Percentiles rank a stretch among this genome's conserved stretches.
Conservation (phyloP, 2,329 filamentous ascomycete species). For the Botrytis byssoidea region DNA sequence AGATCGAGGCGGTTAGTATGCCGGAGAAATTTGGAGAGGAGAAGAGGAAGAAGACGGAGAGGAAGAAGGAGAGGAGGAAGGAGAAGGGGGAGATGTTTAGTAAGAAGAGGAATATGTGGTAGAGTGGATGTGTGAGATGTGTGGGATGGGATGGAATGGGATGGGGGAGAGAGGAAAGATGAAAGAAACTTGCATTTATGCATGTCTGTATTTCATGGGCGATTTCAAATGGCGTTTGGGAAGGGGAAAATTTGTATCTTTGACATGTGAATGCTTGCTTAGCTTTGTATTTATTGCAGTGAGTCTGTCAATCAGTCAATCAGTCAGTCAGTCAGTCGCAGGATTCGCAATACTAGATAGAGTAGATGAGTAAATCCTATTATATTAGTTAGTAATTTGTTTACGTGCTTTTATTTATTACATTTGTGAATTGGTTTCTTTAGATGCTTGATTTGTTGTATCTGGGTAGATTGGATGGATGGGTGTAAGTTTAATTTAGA, state of each 20-base stretch:
- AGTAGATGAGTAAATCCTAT: no score
- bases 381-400: no score
- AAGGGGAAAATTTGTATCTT: not conserved
- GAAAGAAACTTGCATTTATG: not conserved
- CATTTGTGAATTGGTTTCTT: no score
- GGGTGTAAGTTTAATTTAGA: no score
- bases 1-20: conserved; percentile 79
- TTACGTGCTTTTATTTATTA: no score
- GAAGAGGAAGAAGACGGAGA: conserved; percentile 81
- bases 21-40: conserved; percentile 76
- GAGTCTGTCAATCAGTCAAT: no score
- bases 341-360: not conserved
- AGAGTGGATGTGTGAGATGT: not conserved
- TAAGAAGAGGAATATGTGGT: conserved; percentile 32
- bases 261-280: no score
- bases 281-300: no score
- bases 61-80: conserved; percentile 81
- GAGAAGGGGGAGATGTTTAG: conserved; percentile 72
- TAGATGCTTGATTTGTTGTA: no score
- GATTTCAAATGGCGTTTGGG: not conserved
- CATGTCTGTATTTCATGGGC: not conserved
- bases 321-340: no score
- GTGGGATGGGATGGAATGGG: no score
- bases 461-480: no score
- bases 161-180: not conserved